These are phyloP conservation scores for Chamaecrista fasciculata DNA, from an alignment of 306 rosid species.

Conservation along the genomic window DNA sequence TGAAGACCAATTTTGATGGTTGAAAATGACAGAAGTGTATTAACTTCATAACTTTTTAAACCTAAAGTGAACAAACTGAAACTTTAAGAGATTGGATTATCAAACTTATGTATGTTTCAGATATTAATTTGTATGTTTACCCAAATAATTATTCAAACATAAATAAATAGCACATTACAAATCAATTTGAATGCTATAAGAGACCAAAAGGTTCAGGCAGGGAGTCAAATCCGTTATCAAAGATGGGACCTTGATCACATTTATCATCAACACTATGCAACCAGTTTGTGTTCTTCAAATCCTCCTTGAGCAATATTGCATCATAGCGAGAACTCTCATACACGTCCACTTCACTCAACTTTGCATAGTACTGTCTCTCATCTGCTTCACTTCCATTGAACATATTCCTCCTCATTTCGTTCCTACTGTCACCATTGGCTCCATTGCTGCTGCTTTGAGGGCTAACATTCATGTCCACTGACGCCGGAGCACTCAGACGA, in stretches of 20 bases:
- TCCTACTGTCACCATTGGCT: constrained; percentile 43
- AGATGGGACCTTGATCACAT: constrained; percentile 68
- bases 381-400: constrained; percentile 48
- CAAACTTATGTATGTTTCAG: no score
- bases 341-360: constrained; percentile 69
- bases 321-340: constrained; percentile 95
- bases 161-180: constrained; percentile 32
- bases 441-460: constrained; percentile 43
- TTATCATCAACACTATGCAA: constrained; percentile 75
- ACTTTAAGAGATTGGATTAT: constrained; percentile 37
- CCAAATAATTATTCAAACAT: constrained; percentile 28
- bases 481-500: constrained; percentile 35
- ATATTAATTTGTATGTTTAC: no score
- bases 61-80: no score
- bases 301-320: constrained; percentile 85
- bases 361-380: constrained; percentile 51
- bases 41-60: no score
- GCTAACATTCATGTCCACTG: constrained; percentile 45
- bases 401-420: constrained; percentile 33
- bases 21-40: no score
- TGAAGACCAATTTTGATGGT: no score
- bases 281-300: constrained; percentile 86
- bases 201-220: constrained; percentile 94
- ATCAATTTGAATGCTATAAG: constrained; percentile 46
- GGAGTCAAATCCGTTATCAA: constrained; percentile 83